Conservation (phyloP, 768 basidiomycete species). For the Kwoniella heveanensis region DNA sequence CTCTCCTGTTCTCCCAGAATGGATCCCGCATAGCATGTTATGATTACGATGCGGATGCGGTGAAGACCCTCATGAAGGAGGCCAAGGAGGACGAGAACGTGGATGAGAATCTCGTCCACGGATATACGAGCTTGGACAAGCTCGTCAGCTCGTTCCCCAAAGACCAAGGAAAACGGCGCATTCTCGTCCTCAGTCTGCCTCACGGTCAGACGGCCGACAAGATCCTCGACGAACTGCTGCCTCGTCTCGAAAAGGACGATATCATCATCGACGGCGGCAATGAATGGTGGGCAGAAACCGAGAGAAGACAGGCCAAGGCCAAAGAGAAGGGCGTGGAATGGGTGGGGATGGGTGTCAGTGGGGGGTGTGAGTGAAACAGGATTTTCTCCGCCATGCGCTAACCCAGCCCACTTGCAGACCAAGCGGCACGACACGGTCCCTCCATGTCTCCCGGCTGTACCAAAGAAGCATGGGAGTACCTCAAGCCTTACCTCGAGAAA, state of each 20-base stretch:
- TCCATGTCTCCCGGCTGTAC: slow-evolving; percentile 52
- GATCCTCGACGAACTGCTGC: slow-evolving; percentile 46
- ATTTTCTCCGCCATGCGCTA: no score
- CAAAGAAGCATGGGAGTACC: slow-evolving; percentile 44
- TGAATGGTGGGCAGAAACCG: slow-evolving; percentile 53
- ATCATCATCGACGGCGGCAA: slow-evolving; percentile 55
- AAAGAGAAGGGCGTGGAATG: slow-evolving; percentile 42
- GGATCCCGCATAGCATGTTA: slow-evolving; percentile 40
- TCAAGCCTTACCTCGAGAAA: slow-evolving; percentile 49
- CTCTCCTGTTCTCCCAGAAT: slow-evolving; percentile 38
- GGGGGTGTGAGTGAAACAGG: slow-evolving; percentile 47
- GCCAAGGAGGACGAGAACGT: slow-evolving; percentile 33
- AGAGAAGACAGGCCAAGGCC: slow-evolving; percentile 46
- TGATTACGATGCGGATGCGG: slow-evolving; percentile 40
- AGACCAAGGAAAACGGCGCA: slow-evolving; percentile 27
- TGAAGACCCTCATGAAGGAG: slow-evolving; percentile 30
- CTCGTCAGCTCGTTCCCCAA: slow-evolving; percentile 43
- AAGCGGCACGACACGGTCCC: slow-evolving; percentile 54
- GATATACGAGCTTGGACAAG: slow-evolving; percentile 34
- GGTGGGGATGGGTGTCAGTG: slow-evolving; percentile 53
- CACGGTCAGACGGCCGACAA: slow-evolving; percentile 52
- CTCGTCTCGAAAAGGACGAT: slow-evolving; percentile 48
- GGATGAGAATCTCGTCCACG: slow-evolving; percentile 32
- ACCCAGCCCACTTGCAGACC: slow-evolving; percentile 31
- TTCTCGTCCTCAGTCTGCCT: slow-evolving; percentile 53